These are phyloP conservation scores for Colletotrichum sp. DNA, from an alignment of 2,329 filamentous ascomycete genomes.

Conservation along the genomic window DNA sequence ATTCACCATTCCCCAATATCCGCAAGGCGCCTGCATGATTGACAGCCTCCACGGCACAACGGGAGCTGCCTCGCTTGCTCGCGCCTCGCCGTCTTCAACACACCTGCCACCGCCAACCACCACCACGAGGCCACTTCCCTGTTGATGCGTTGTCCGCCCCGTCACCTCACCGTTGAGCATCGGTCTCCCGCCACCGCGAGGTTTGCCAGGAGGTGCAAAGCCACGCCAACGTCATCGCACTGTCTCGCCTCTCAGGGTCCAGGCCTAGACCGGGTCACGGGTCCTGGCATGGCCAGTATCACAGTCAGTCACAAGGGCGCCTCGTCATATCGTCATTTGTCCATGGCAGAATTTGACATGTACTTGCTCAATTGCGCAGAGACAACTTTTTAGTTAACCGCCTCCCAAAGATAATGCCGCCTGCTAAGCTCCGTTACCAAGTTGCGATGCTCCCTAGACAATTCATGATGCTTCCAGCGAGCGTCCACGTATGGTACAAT, in stretches of 20 bases:
- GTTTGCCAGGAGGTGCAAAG: slow-evolving; percentile 6
- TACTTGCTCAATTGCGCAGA: background rate
- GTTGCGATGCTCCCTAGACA: slow-evolving; percentile 19
- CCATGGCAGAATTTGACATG: background rate
- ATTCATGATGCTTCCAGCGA: slow-evolving; percentile 12
- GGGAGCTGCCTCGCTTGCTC: background rate
- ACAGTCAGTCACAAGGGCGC: background rate
- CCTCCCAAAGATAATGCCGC: slow-evolving; percentile 16
- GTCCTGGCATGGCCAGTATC: background rate
- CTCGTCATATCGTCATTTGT: background rate
- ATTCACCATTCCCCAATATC: background rate
- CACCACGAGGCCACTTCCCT: background rate
- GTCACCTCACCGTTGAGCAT: background rate
- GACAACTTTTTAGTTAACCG: slow-evolving; percentile 13
- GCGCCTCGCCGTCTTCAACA: background rate
- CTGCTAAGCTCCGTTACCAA: slow-evolving; percentile 18
- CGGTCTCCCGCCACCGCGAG: background rate
- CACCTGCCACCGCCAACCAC: background rate
- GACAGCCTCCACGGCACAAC: background rate
- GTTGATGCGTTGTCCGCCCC: background rate
- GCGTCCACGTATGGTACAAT: slow-evolving; percentile 4
- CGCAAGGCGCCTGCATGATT: background rate
- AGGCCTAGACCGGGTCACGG: slow-evolving; percentile 1
- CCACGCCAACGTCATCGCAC: slow-evolving; percentile 15
- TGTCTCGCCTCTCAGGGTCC: slow-evolving; percentile 8